Base-by-base conservation (phyloP, 2,329 filamentous ascomycete species). In the Talaromyces rugulosus region DNA sequence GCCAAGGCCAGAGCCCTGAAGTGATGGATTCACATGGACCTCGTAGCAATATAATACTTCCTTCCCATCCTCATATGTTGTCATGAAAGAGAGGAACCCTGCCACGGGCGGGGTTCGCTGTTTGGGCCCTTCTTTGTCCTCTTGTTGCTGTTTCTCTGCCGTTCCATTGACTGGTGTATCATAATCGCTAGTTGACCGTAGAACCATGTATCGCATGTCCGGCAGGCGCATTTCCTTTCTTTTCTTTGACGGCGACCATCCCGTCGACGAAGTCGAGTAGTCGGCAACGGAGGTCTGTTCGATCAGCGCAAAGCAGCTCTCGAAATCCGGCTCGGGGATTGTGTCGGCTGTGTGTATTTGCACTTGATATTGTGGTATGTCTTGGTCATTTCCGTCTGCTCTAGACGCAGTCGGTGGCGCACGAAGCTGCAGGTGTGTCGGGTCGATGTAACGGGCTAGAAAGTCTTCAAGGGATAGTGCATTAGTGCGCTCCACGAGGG, bases 11-110 rank as follows among this genome's bases (percentile, higher is more conserved):
- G 69, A 73, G 7, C 80, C 77, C 50, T 83, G 80, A 5, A 80
- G 69, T 3, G 57, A 56, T 0, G 77, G 71, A 1, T 71, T 67
- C 7, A 87, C 75, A 66, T 88, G 86, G 12, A 88, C 78, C 70
- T 88, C 86, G 72, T 88, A 88, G 66, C 86, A 81, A 69, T 88
- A 88, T n/a, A 86, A 63, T 5, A 88, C 85, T 12, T 84, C 79
- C 23, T 79, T 71, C 4, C 75, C 76, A 60, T 85, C 82, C 65
- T 85, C 83, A 60, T 83, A 78, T n/a, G 81, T 83, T 63, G 84
- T 72, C 81, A 85, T 83, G 70, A 84, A 84, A 4, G 82, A 84
- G 16, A 82, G 67, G 66, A 85, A 82, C 1, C 77, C 81, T 2
- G 72, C 59, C 5, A 78, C 64, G 23, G 30, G 40, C 50, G 31